These are phyloP conservation scores for Falciphora oryzae DNA, from an alignment of 2,329 filamentous ascomycete species.

Conservation along the genomic window DNA sequence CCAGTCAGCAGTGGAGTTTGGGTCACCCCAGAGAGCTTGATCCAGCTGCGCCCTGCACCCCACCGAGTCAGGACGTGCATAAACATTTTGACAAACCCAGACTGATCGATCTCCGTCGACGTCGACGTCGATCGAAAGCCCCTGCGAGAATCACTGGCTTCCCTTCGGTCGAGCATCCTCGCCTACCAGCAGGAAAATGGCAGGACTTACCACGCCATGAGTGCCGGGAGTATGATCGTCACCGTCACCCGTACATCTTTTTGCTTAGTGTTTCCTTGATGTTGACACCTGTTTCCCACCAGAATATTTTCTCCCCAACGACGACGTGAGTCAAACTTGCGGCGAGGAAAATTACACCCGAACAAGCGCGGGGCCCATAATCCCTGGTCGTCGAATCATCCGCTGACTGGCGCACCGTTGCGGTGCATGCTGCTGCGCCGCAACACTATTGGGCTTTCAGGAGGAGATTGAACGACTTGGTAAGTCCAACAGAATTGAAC, in stretches of 20 bases:
- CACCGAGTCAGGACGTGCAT: no score
- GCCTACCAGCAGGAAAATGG: slow-evolving; percentile 20
- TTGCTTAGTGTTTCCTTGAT: neutral
- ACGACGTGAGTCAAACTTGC: slow-evolving; percentile 14
- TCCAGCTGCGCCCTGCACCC: neutral
- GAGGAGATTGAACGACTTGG: slow-evolving; percentile 18
- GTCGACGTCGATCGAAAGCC: slow-evolving; percentile 9
- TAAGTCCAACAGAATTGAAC: slow-evolving; percentile 6
- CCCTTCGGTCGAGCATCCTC: slow-evolving; percentile 19
- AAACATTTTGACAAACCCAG: no score
- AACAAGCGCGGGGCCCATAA: neutral
- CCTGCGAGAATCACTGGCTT: slow-evolving; percentile 17
- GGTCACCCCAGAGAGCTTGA: slow-evolving; percentile 1
- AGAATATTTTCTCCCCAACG: slow-evolving; percentile 20
- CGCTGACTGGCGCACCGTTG: neutral
- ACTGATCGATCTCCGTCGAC: neutral
- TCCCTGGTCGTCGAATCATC: no score
- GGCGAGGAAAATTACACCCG: neutral
- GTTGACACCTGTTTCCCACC: neutral
- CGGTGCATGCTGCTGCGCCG: neutral
- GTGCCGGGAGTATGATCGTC: slow-evolving; percentile 18
- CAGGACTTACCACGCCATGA: slow-evolving; percentile 21
- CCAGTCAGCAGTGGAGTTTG: neutral
- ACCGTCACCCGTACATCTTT: neutral
- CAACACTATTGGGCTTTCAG: slow-evolving; percentile 5